These are phyloP conservation scores for Fusarium pininemorale DNA, from an alignment of 2,329 filamentous ascomycete species.

Conservation along the genomic window DNA sequence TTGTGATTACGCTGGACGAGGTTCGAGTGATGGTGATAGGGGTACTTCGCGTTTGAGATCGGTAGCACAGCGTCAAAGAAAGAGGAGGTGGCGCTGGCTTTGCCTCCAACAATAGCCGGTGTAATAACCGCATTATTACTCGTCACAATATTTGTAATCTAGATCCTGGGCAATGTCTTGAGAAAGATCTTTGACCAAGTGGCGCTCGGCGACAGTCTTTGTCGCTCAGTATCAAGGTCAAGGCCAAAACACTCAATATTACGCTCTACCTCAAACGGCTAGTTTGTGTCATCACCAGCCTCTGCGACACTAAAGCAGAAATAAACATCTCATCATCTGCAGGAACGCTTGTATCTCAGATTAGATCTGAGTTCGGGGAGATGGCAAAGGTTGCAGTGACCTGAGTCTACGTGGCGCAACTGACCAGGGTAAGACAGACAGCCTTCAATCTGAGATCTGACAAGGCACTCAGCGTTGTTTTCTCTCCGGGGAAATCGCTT, in stretches of 20 bases:
- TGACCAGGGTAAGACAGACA: background rate
- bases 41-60: background rate
- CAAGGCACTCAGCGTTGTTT: background rate
- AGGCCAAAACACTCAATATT: background rate
- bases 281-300: no score
- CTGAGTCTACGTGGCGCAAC: background rate
- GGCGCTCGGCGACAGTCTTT: background rate
- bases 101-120: background rate
- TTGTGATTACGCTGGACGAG: background rate
- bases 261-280: rapidly evolving
- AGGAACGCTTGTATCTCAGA: background rate
- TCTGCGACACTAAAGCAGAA: background rate
- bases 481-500: no score
- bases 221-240: no score
- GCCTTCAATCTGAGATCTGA: background rate
- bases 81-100: background rate
- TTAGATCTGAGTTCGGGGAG: background rate
- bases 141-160: background rate
- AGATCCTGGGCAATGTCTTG: background rate
- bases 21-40: background rate
- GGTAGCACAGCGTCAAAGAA: background rate
- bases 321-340: background rate
- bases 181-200: no score
- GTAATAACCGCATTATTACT: background rate
- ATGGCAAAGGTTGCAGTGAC: background rate